Evolutionary conservation across 495 filamentous ascomycete species (phyloP).

Genomic region (Aspergillus bridgeri): DNA sequence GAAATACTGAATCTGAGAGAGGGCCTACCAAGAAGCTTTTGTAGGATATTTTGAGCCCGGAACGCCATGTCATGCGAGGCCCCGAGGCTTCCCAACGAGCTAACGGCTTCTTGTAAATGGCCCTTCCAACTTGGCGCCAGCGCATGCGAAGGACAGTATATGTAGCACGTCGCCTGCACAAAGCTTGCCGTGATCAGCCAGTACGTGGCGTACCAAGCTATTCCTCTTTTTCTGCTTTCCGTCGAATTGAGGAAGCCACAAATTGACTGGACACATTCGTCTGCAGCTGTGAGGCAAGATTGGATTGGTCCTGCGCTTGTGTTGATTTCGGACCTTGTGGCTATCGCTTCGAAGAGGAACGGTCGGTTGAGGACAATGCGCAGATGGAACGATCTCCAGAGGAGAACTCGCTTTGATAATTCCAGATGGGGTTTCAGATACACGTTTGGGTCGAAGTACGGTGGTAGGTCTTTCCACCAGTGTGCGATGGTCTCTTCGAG

Average conservation of each 20-base stretch:
- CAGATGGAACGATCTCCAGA: slow-evolving; percentile 21
- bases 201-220: slow-evolving; percentile 23
- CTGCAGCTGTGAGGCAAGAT: slow-evolving; percentile 17
- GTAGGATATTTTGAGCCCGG: slow-evolving; percentile 16
- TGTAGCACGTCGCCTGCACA: slow-evolving; percentile 23
- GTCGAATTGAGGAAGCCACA: slow-evolving; percentile 18
- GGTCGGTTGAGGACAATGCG: slow-evolving; percentile 24
- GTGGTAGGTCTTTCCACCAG: slow-evolving; percentile 18
- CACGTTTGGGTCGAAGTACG: slow-evolving; percentile 11
- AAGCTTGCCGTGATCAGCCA: slow-evolving; percentile 24
- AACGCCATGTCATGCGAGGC: slow-evolving; percentile 23
- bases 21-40: slow-evolving; percentile 17
- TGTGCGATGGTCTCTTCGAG: slow-evolving; percentile 15
- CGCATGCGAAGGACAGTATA: slow-evolving; percentile 15
- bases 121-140: slow-evolving; percentile 12
- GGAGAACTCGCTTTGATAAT: slow-evolving; percentile 12
- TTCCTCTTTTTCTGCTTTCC: slow-evolving; percentile 14
- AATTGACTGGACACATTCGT: slow-evolving; percentile 18
- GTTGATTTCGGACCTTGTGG: slow-evolving; percentile 12
- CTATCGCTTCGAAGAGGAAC: slow-evolving; percentile 20
- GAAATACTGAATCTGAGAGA: neutral
- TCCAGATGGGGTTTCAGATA: slow-evolving; percentile 15
- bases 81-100: slow-evolving; percentile 18
- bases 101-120: slow-evolving; percentile 17
- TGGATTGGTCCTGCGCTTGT: slow-evolving; percentile 14